Evolutionary conservation across 192 early-diverging fungal species (phyloP).

Genomic region (Endogone sp.): DNA sequence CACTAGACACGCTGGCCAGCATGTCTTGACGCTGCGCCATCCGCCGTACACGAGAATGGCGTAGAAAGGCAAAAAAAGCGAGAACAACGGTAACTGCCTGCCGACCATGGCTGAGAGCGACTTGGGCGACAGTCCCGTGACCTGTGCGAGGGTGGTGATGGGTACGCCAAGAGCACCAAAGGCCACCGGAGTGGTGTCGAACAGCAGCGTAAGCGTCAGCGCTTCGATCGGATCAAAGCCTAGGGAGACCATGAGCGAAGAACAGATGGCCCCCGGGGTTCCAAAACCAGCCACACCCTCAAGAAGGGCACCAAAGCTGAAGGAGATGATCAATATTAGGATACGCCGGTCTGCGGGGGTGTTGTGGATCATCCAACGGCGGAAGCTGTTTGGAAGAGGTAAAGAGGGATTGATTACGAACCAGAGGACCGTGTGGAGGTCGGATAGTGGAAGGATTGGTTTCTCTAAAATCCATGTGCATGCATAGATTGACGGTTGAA

Average conservation of each 20-base stretch:
- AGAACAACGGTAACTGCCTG: conserved; percentile 27
- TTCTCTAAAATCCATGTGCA: too few relatives aligned
- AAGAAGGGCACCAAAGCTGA: conserved; percentile 13
- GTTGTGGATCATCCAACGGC: conserved; percentile 32
- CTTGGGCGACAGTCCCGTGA: conserved; percentile 24
- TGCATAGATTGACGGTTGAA: too few relatives aligned
- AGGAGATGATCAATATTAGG: conserved; percentile 27
- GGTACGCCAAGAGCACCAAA: conserved; percentile 29
- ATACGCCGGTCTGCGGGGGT: conserved; percentile 30
- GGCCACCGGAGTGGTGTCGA: conserved; percentile 21
- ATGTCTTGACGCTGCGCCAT: conserved; percentile 22
- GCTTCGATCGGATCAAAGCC: conserved; percentile 35
- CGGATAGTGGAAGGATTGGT: too few relatives aligned
- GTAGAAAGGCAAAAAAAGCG: conserved; percentile 27
- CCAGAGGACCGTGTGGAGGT: too few relatives aligned
- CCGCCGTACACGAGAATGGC: conserved; percentile 27
- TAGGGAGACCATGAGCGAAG: conserved; percentile 29
- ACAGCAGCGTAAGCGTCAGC: conserved; percentile 23
- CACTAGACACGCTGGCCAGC: conserved; percentile 27
- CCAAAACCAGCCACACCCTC: conserved; percentile 33
- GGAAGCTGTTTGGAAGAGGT: conserved; percentile 8
- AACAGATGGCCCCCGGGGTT: conserved; percentile 37
- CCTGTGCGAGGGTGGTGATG: conserved; percentile 28
- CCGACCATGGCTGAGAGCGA: conserved; percentile 29
- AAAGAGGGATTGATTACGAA: too few relatives aligned